A percentile compares a stretch with the other conserved stretches of the same genome.
phyloP scores from a whole-genome alignment of 805 yeast species.

The Candida gorgasii region DNA sequence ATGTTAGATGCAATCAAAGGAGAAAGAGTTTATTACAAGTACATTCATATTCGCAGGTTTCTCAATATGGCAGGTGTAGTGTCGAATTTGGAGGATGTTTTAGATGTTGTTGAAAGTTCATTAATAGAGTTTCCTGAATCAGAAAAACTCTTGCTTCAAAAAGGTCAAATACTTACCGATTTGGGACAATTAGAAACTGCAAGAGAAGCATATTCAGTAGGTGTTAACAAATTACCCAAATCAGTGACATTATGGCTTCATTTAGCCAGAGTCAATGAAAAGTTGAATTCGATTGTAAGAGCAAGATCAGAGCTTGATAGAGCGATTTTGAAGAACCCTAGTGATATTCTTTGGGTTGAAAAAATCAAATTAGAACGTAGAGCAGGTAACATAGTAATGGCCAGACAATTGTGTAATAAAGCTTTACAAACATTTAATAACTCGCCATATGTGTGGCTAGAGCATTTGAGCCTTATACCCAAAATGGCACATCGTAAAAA shows the following conservation, averaged over 20 bases:
- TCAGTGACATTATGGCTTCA: constrained; percentile 54
- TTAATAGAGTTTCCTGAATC: constrained; percentile 48
- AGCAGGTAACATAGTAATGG: constrained; percentile 50
- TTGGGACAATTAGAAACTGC: constrained; percentile 38
- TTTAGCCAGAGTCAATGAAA: constrained; percentile 50
- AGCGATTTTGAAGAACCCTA: constrained; percentile 55
- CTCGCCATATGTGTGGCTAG: constrained; percentile 67
- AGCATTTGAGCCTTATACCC: constrained; percentile 48
- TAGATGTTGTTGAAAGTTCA: constrained; percentile 44
- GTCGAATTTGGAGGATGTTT: constrained; percentile 8
- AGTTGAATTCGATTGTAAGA: constrained; percentile 44
- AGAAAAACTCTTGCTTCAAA: constrained; percentile 59
- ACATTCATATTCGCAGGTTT: constrained; percentile 29
- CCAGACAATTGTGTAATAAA: constrained; percentile 53
- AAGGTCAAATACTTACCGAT: constrained; percentile 53
- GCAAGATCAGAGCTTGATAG: constrained; percentile 76
- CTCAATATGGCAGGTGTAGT: constrained; percentile 8
- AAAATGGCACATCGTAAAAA: constrained; percentile 55
- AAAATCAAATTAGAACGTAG: constrained; percentile 59
- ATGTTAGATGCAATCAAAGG: constrained; percentile 18
- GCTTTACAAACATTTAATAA: constrained; percentile 61
- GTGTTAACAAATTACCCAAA: constrained; percentile 49
- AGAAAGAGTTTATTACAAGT: constrained; percentile 56
- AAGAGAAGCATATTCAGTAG: constrained; percentile 48
- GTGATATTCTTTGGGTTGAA: constrained; percentile 58